Percentiles rank a stretch among this genome's conserved stretches.
phyloP scores from a whole-genome alignment of 805 yeast genomes.

The Kurtzmaniella fragi region DNA sequence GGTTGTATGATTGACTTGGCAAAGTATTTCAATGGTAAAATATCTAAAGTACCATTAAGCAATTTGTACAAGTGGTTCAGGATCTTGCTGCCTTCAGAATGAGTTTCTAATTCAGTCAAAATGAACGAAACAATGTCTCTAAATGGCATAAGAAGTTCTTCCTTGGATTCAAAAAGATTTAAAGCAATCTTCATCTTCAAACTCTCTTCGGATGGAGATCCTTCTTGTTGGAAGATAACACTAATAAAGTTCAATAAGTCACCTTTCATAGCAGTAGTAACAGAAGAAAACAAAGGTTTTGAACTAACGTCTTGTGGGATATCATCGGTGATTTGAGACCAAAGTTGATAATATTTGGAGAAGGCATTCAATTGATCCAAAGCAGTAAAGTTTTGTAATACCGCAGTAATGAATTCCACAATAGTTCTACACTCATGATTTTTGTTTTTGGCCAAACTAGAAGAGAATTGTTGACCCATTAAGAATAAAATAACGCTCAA shows the following conservation, averaged over 20 bases:
- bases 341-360: conserved; percentile 44
- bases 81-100: conserved; percentile 12
- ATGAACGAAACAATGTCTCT: conserved; percentile 30
- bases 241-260: conserved; percentile 55
- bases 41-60: conserved; percentile 57
- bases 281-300: conserved; percentile 57
- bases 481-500: conserved; percentile 71
- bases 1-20: conserved; percentile 51
- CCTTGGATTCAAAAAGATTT: conserved; percentile 40
- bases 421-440: conserved; percentile 61
- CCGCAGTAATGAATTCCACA: conserved; percentile 67
- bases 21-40: conserved; percentile 73
- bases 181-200: conserved; percentile 51
- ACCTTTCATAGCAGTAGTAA: conserved; percentile 47
- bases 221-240: conserved; percentile 29
- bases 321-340: conserved; percentile 43
- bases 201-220: conserved; percentile 18
- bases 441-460: conserved; percentile 48
- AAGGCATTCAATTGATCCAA: conserved; percentile 61
- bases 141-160: conserved; percentile 29
- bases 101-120: conserved; percentile 33
- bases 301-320: conserved; percentile 36
- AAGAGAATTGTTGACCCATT: conserved; percentile 72
- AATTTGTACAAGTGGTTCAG: conserved; percentile 39
- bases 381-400: conserved; percentile 64